Base-by-base conservation (phyloP, 78 protist species). In the Guillardia theta region DNA sequence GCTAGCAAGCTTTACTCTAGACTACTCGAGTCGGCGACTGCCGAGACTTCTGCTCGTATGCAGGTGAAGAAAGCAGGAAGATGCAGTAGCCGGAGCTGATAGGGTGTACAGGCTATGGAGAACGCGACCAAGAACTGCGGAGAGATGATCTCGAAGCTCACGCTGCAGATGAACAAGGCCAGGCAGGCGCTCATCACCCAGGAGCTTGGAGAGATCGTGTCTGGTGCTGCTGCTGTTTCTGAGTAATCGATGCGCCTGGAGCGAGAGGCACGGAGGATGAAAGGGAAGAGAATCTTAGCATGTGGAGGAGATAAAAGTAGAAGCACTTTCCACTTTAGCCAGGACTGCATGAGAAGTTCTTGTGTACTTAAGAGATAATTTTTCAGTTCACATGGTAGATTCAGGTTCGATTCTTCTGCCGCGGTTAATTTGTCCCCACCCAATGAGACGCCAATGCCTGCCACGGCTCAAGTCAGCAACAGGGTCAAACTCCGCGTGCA, bases 391-490 rank as follows among this genome's bases (percentile, higher is more conserved):
- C 21, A 12, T 24, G 41, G 83, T 70, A 24, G 33, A 36, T 24
- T 70, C 83, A 43, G 83, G 83, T 43, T 70, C 22, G 83, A 70
- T 70, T 36, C 36, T 24, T 6, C 41, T 4, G 83, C 83, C 83
- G n/a, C 83, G 33, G 83, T 70, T 70, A 90, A 96, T 94, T 54
- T 88, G 83, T 21, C 98, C 98, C 98, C 98, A 97, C 30, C 98
- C 98, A 30, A 97, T 97, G 48, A 97, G 64, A 18, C 99, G 93
- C 99, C 99, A 99, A 93, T 98, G 99, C 97, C n/a, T n/a, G n/a
- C n/a, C n/a, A n/a, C n/a, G n/a, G n/a, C n/a, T n/a, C n/a, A n/a
- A n/a, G n/a, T n/a, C n/a, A n/a, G n/a, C n/a, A n/a, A n/a, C n/a
- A n/a, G n/a, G n/a, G n/a, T n/a, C n/a, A n/a, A n/a, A n/a, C n/a